A percentile compares a stretch with the other conserved stretches of the same genome.
Conservation (phyloP, 2,329 filamentous ascomycete genomes). For the Nemania bipapillata region DNA sequence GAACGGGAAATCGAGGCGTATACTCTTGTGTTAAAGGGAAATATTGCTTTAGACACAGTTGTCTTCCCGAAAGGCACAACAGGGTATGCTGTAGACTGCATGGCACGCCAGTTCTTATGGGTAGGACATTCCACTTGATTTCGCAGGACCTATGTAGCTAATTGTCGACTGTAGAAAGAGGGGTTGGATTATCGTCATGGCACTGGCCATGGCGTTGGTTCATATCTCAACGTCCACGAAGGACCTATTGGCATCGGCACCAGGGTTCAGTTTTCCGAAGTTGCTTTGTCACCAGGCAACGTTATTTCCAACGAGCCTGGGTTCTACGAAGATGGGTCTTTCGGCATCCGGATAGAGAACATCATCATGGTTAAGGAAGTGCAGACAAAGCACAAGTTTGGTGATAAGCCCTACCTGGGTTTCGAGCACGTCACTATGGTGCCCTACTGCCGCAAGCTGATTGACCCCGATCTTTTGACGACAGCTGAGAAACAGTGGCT, state of each 20-base stretch:
- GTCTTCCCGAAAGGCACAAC: constrained; percentile 95
- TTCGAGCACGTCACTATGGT: constrained; percentile 99
- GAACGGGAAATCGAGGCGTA: constrained; percentile 88
- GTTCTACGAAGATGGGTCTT: constrained; percentile 95
- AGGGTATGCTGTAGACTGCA: constrained; percentile 86
- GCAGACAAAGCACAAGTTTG: constrained; percentile 87
- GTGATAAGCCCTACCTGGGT: constrained; percentile 91
- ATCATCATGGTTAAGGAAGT: constrained; percentile 89
- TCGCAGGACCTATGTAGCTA: background rate
- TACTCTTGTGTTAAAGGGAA: constrained; percentile 92
- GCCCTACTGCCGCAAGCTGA: constrained; percentile 89
- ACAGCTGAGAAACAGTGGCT: constrained; percentile 83
- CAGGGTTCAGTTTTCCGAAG: constrained; percentile 88
- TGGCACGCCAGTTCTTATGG: constrained; percentile 94
- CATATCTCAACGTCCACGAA: constrained; percentile 96
- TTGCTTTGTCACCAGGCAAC: constrained; percentile 88
- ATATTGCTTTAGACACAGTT: constrained; percentile 86
- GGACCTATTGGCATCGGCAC: constrained; percentile 97
- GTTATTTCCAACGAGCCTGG: constrained; percentile 96
- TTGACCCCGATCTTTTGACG: constrained; percentile 78
- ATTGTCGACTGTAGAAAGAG: constrained; percentile 60
- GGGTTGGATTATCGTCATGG: constrained; percentile 96
- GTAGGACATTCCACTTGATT: constrained; percentile 58
- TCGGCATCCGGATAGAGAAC: constrained; percentile 96
- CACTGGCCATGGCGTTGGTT: constrained; percentile 94